Base-by-base conservation (phyloP, 441 rosid species). In the Syzygium malaccense region DNA sequence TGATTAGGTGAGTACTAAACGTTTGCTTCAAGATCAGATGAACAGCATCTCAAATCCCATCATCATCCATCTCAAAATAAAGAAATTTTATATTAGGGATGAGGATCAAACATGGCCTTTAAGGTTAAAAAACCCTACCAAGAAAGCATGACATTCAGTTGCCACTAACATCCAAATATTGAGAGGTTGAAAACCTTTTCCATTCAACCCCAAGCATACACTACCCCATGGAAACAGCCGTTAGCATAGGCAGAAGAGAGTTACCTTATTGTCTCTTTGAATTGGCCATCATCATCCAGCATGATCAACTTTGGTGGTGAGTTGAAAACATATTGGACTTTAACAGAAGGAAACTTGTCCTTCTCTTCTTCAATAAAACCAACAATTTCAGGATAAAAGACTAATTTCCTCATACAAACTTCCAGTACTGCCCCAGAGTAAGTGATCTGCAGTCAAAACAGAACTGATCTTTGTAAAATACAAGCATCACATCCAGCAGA, bases 391-490 rank as follows among this genome's bases (percentile, higher is more conserved):
- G 98, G 99, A 91, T 95, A 97, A 93, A 96, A 96, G 80, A 95
- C 98, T 92, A 95, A 92, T 92, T 96, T 97, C 91, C 99, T 95
- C 98, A 95, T 95, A 95, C 99, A 97, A 71, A 95, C 98, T 92
- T 97, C 97, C 88, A 97, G 58, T 90, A 95, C 85, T 30, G 99
- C 98, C n/a, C 99, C 99, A 0, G 97, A 93, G 90, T 95, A 95
- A 1, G 96, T 94, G 89, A 96, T 51, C 99, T 95, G 90, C 92
- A 88, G 58, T 85, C 53, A 85, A 25, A 58, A 56, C 48, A 85
- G 20, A 56, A 19, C 57, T 33, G 64, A 25, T 14, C 30, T 85
- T 85, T 4, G 53, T 55, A 13, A 56, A 56, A 55, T 4, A 85
- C 58, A 33, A 45, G n/a, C 30, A 85, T 85, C 58, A 30, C 87